Conservation (phyloP, 805 yeast species). For the Yamadazyma philogaea region DNA sequence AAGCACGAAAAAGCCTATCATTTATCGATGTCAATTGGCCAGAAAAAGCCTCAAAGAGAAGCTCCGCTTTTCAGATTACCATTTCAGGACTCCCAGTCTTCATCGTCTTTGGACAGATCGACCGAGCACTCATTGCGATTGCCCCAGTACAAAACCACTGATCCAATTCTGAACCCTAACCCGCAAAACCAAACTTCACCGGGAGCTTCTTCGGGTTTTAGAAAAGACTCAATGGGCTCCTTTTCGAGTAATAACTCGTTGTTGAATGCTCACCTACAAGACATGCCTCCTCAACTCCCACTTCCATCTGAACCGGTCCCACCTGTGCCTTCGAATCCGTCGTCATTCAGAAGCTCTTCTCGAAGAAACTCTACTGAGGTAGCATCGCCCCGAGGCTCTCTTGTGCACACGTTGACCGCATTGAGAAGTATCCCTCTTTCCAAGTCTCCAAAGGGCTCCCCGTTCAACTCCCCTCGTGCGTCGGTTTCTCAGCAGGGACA, state of each 20-base stretch:
- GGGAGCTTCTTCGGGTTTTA: neutral
- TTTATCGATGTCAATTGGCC: constrained; percentile 19
- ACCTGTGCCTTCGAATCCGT: constrained; percentile 35
- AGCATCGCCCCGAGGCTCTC: constrained; percentile 39
- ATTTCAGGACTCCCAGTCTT: constrained; percentile 48
- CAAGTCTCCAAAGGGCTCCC: constrained; percentile 37
- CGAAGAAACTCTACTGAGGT: constrained; percentile 36
- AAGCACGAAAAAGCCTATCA: constrained; percentile 16
- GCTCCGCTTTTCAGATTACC: constrained; percentile 66
- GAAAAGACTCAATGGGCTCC: constrained; percentile 18
- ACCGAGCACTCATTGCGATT: constrained; percentile 7
- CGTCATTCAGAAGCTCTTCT: constrained; percentile 33
- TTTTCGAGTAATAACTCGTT: constrained; percentile 24
- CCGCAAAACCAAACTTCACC: neutral
- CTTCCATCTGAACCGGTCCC: constrained; percentile 55
- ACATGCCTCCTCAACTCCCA: constrained; percentile 56
- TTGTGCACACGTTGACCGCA: constrained; percentile 39
- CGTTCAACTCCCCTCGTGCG: constrained; percentile 47
- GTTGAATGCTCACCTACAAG: constrained; percentile 30
- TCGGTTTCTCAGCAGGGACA: constrained; percentile 39
- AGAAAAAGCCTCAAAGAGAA: constrained; percentile 15
- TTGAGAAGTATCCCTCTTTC: constrained; percentile 36
- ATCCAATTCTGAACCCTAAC: too few relatives aligned
- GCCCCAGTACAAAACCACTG: constrained; percentile 4
- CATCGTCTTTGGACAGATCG: constrained; percentile 5